phyloP scores from a whole-genome alignment of 139 green algal genomes.

The Picochlorum sp. region DNA sequence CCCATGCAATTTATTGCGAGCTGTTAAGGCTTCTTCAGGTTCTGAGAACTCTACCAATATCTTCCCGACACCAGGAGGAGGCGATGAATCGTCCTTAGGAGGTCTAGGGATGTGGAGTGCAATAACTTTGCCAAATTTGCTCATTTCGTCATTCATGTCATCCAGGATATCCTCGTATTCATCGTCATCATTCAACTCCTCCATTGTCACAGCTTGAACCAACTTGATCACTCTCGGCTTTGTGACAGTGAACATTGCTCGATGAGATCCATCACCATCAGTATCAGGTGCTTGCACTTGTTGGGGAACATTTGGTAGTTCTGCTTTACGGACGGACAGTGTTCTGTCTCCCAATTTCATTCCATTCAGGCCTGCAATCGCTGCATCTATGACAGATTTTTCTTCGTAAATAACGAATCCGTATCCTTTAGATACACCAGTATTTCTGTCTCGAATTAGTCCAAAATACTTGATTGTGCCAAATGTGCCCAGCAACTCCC shows the following conservation, averaged over 20 bases:
- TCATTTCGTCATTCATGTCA: constrained; percentile 71
- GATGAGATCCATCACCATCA: not conserved
- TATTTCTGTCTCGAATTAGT: constrained; percentile 89
- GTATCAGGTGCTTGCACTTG: not conserved
- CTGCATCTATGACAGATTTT: constrained; percentile 72
- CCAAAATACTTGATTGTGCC: constrained; percentile 83
- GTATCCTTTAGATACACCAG: constrained; percentile 88
- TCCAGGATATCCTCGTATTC: constrained; percentile 92
- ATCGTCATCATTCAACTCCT: constrained; percentile 79
- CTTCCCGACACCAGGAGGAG: constrained; percentile 58
- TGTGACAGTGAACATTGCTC: constrained; percentile 12
- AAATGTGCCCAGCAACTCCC: constrained; percentile 88
- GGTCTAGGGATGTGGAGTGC: constrained; percentile 59
- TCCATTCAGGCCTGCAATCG: constrained; percentile 81
- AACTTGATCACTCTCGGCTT: constrained; percentile 21
- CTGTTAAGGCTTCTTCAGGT: constrained; percentile 40
- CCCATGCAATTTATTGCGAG: constrained; percentile 72
- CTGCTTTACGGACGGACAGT: constrained; percentile 62
- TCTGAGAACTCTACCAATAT: constrained; percentile 77
- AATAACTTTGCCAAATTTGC: constrained; percentile 32
- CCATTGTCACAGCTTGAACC: constrained; percentile 47
- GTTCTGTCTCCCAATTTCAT: constrained; percentile 93
- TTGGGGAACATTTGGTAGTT: not conserved
- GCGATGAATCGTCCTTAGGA: constrained; percentile 8
- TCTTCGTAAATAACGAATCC: constrained; percentile 91